Evolutionary conservation across 805 yeast genomes (phyloP).

Genomic region (Yamadazyma phyllophila): DNA sequence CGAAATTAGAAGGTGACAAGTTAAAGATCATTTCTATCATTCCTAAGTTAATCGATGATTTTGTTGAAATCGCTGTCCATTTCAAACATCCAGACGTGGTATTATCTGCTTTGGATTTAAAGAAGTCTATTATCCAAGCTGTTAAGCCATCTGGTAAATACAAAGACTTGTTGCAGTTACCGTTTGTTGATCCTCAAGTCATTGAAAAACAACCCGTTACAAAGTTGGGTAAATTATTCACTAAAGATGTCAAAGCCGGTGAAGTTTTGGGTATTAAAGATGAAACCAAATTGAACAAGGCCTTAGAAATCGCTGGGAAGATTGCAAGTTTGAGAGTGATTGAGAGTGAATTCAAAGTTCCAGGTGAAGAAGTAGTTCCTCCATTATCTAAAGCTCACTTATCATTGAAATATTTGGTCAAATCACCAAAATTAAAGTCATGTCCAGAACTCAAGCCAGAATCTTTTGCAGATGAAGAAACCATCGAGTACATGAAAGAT

Average conservation of each 20-base stretch:
- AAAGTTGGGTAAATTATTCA: conserved; percentile 67
- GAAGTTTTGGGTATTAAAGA: conserved; percentile 55
- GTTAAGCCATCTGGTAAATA: conserved; percentile 51
- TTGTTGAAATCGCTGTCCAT: conserved; percentile 76
- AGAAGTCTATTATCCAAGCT: conserved; percentile 75
- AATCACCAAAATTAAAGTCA: conserved; percentile 69
- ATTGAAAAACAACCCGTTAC: conserved; percentile 46
- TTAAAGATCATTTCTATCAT: conserved; percentile 59
- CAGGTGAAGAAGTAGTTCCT: conserved; percentile 82
- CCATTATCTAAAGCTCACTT: conserved; percentile 66
- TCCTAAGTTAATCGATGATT: conserved; percentile 65
- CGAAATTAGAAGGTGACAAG: conserved; percentile 37
- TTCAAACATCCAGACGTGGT: conserved; percentile 75
- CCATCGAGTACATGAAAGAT: conserved; percentile 64
- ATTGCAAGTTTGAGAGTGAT: conserved; percentile 70
- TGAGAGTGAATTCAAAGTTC: conserved; percentile 73
- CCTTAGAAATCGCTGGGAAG: conserved; percentile 55
- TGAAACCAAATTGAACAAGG: conserved; percentile 42
- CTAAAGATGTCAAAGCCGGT: conserved; percentile 50
- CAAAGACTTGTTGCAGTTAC: conserved; percentile 77
- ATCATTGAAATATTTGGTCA: conserved; percentile 69
- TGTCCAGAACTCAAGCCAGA: conserved; percentile 43
- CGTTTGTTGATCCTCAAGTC: conserved; percentile 56
- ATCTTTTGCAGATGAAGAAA: conserved; percentile 58
- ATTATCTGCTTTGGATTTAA: conserved; percentile 57